Evolutionary conservation across 148 eudicot genomes (phyloP).

Genomic region (Nepenthes gracilis): DNA sequence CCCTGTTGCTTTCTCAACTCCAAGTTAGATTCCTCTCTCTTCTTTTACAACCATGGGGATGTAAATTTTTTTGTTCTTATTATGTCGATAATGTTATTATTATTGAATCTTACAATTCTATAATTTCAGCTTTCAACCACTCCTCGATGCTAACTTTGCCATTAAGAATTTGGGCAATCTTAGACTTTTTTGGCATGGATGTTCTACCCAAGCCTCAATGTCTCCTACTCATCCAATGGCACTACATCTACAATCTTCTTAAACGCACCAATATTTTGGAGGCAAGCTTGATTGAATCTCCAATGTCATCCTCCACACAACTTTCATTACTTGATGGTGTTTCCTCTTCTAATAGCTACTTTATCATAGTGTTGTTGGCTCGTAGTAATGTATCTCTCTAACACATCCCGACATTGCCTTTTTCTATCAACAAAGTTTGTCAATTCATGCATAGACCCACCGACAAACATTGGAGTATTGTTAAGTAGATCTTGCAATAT

Average conservation of each 20-base stretch:
- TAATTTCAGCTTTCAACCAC: no score
- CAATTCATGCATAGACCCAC: not conserved
- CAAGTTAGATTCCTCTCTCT: not conserved
- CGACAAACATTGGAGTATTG: not conserved
- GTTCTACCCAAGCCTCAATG: not conserved
- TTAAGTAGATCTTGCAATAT: not conserved
- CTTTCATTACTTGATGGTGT: not conserved
- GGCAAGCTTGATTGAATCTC: not conserved
- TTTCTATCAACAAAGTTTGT: not conserved
- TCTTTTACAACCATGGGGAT: not conserved
- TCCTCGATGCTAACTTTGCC: no score
- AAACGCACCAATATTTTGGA: not conserved
- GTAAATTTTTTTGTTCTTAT: no score
- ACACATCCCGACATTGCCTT: not conserved
- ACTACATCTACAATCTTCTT: not conserved
- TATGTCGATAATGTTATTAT: no score
- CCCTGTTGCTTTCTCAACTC: not conserved
- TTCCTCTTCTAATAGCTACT: not conserved
- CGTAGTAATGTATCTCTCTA: not conserved
- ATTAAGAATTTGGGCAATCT: not conserved
- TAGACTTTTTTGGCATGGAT: not conserved
- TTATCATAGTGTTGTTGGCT: not conserved
- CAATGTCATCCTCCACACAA: not conserved
- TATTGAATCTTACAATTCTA: no score
- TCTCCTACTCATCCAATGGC: not conserved